Conservation (phyloP, 208 protist genomes). For the Acanthamoeba quina region DNA sequence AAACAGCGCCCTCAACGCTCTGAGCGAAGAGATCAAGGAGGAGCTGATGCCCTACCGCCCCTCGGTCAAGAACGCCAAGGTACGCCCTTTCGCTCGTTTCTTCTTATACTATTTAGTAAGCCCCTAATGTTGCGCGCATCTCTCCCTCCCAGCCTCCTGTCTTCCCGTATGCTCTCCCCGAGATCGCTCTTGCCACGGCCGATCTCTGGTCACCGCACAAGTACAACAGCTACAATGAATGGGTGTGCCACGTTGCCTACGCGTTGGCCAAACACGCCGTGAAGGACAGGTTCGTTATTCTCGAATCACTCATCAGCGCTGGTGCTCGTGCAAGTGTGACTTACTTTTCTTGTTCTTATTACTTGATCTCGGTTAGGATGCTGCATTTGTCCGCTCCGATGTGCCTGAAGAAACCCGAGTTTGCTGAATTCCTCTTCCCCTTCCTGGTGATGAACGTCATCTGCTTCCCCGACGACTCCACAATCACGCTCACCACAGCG, state of each 20-base stretch:
- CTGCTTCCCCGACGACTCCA: conserved; percentile 21
- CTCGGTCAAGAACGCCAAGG: conserved; percentile 37
- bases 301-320: too few species aligned
- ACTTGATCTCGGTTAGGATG: neutral
- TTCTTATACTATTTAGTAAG: neutral
- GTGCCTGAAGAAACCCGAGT: conserved; percentile 73
- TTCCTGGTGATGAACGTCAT: conserved; percentile 71
- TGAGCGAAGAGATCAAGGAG: conserved; percentile 51
- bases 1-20: neutral
- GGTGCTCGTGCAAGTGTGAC: too few species aligned
- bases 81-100: neutral
- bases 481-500: neutral
- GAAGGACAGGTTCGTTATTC: neutral
- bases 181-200: neutral
- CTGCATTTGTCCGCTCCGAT: conserved; percentile 67
- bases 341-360: neutral
- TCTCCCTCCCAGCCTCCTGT: neutral
- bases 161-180: conserved; percentile 5
- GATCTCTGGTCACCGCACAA: conserved; percentile 59
- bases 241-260: conserved; percentile 60
- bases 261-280: conserved; percentile 20
- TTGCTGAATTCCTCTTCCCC: conserved; percentile 75
- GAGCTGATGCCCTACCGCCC: conserved; percentile 66
- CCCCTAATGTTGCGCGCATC: neutral
- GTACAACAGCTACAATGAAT: conserved; percentile 66